These are phyloP conservation scores for Hebeloma cylindrosporum DNA, from an alignment of 768 basidiomycete species.

Conservation along the genomic window DNA sequence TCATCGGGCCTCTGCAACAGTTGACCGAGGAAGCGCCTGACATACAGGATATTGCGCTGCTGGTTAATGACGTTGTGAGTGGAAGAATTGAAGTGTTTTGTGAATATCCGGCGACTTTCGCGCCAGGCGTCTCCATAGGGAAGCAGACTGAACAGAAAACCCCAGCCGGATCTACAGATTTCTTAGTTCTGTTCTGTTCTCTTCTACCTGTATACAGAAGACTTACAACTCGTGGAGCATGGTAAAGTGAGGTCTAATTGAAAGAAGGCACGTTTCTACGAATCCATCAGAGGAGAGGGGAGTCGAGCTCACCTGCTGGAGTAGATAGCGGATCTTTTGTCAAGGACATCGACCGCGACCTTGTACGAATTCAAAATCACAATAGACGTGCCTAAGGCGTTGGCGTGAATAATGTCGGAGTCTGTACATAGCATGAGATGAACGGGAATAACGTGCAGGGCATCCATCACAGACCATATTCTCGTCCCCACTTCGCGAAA, in stretches of 20 bases:
- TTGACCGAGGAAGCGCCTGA: constrained; percentile 22
- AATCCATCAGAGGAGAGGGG: neutral
- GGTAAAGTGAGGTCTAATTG: constrained; percentile 25
- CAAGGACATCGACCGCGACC: constrained; percentile 38
- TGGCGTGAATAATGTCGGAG: constrained; percentile 31
- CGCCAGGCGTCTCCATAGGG: constrained; percentile 40
- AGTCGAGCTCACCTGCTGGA: constrained; percentile 33
- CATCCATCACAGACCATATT: constrained; percentile 15
- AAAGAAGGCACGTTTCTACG: neutral
- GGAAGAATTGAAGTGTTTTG: constrained; percentile 34
- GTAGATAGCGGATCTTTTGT: constrained; percentile 41
- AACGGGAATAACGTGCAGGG: neutral
- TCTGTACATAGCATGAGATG: constrained; percentile 15
- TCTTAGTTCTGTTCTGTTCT: neutral
- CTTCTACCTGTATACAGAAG: neutral
- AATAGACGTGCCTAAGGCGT: constrained; percentile 31
- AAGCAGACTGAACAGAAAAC: constrained; percentile 36
- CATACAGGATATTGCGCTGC: neutral
- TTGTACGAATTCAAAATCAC: constrained; percentile 37
- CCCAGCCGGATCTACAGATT: constrained; percentile 37
- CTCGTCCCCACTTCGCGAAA: constrained; percentile 17
- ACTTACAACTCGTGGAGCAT: constrained; percentile 23
- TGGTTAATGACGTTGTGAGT: neutral
- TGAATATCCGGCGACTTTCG: constrained; percentile 37
- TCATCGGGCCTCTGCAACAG: constrained; percentile 22